Conservation (phyloP, 2,329 filamentous ascomycete species). For the Lachnellula suecica region DNA sequence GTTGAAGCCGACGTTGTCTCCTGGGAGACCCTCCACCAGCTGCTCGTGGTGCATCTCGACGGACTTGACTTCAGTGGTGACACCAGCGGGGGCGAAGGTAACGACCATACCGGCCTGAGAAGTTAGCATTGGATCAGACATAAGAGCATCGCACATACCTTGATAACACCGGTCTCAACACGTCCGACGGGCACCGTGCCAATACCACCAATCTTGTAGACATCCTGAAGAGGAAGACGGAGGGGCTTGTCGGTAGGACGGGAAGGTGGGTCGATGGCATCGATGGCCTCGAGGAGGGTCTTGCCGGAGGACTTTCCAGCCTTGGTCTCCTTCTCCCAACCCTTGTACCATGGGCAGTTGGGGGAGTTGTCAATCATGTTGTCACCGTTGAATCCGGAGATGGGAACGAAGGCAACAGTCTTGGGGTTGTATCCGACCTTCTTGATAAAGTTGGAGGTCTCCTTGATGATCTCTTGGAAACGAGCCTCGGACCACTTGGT, state of each 20-base stretch:
- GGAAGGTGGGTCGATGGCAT: constrained; percentile 87
- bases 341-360: constrained; percentile 99
- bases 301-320: constrained; percentile 82
- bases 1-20: constrained; percentile 99
- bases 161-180: constrained; percentile 99
- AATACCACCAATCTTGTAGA: constrained; percentile 99
- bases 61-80: constrained; percentile 99
- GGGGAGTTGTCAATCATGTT: constrained; percentile 91
- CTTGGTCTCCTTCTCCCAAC: constrained; percentile 99
- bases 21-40: constrained; percentile 89
- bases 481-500: constrained; percentile 96
- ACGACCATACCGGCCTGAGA: constrained; percentile 85
- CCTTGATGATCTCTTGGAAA: constrained; percentile 99
- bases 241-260: constrained; percentile 99
- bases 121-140: constrained; percentile 46
- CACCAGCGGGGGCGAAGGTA: constrained; percentile 96
- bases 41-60: constrained; percentile 99
- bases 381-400: constrained; percentile 99
- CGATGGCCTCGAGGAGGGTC: constrained; percentile 99
- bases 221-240: constrained; percentile 99
- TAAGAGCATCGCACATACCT: constrained; percentile 38
- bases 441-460: constrained; percentile 99
- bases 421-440: constrained; percentile 99
- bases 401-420: constrained; percentile 96
- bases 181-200: constrained; percentile 99